These are phyloP conservation scores for Melanogaster broomeanus DNA, from an alignment of 768 basidiomycete genomes.

Conservation along the genomic window DNA sequence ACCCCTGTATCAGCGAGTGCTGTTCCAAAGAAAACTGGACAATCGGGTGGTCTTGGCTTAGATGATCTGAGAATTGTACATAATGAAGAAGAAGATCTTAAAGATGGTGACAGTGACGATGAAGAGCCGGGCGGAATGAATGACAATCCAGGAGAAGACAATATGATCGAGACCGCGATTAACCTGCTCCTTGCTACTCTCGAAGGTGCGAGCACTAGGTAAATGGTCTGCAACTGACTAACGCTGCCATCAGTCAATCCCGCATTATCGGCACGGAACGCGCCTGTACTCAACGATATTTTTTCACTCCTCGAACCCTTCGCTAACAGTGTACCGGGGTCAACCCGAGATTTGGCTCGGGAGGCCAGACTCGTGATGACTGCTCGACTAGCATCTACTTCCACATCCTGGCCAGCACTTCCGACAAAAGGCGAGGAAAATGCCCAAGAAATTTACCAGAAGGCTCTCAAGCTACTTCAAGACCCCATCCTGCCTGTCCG, in stretches of 20 bases:
- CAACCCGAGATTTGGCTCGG: slow-evolving; percentile 59
- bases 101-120: slow-evolving; percentile 61
- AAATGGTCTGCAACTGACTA: background rate
- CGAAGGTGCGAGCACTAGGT: slow-evolving; percentile 58
- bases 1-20: slow-evolving; percentile 23
- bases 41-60: slow-evolving; percentile 26
- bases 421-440: slow-evolving; percentile 21
- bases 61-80: slow-evolving; percentile 41
- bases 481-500: slow-evolving; percentile 93
- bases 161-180: slow-evolving; percentile 76
- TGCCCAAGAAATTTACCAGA: slow-evolving; percentile 75
- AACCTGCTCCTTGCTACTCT: slow-evolving; percentile 82
- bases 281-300: slow-evolving; percentile 72
- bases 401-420: slow-evolving; percentile 31
- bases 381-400: slow-evolving; percentile 69
- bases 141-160: slow-evolving; percentile 48
- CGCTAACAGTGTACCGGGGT: slow-evolving; percentile 46
- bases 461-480: slow-evolving; percentile 83
- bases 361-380: slow-evolving; percentile 87
- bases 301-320: slow-evolving; percentile 62
- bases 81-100: slow-evolving; percentile 39
- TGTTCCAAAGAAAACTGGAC: slow-evolving; percentile 1
- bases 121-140: slow-evolving; percentile 43
- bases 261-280: slow-evolving; percentile 57
- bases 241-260: slow-evolving; percentile 43